A percentile compares a stretch with the other conserved stretches of the same genome.
These are phyloP conservation scores for Candida saitoana DNA, from an alignment of 805 yeast genomes.

Conservation along the genomic window DNA sequence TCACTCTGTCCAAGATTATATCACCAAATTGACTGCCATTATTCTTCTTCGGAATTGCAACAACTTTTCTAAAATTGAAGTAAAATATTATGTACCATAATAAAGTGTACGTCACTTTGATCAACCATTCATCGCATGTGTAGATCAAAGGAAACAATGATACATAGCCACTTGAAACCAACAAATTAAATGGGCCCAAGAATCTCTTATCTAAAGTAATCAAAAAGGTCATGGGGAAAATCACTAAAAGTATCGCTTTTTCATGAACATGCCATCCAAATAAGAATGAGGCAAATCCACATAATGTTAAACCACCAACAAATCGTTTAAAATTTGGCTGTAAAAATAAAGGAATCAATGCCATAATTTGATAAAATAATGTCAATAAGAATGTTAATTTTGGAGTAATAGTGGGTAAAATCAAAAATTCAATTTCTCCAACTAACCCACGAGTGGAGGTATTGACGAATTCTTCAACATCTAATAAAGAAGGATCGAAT, in stretches of 20 bases:
- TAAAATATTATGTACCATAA: constrained; percentile 82
- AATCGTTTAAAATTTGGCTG: constrained; percentile 77
- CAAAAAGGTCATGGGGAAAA: constrained; percentile 81
- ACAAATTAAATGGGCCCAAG: constrained; percentile 63
- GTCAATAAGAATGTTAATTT: constrained; percentile 73
- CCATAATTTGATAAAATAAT: constrained; percentile 76
- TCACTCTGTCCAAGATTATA: constrained; percentile 61
- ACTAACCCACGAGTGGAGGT: constrained; percentile 78
- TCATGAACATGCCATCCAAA: constrained; percentile 99
- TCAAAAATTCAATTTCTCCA: constrained; percentile 79
- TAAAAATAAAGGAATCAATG: constrained; percentile 63
- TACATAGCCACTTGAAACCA: constrained; percentile 77
- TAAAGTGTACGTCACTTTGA: constrained; percentile 72
- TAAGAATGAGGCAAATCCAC: constrained; percentile 86
- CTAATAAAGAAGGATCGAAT: constrained; percentile 41
- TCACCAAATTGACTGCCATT: constrained; percentile 16
- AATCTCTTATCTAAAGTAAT: constrained; percentile 68
- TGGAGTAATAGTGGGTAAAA: constrained; percentile 80
- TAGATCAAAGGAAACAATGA: constrained; percentile 84
- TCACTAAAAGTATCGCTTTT: constrained; percentile 86
- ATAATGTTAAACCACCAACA: constrained; percentile 77
- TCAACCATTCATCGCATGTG: constrained; percentile 73
- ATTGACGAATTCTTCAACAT: constrained; percentile 24
- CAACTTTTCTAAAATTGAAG: constrained; percentile 67
- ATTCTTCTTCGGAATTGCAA: constrained; percentile 46